A percentile compares a stretch with the other conserved stretches of the same genome.
phyloP scores from a whole-genome alignment of 495 filamentous ascomycete genomes.

The Echria macrotheca region DNA sequence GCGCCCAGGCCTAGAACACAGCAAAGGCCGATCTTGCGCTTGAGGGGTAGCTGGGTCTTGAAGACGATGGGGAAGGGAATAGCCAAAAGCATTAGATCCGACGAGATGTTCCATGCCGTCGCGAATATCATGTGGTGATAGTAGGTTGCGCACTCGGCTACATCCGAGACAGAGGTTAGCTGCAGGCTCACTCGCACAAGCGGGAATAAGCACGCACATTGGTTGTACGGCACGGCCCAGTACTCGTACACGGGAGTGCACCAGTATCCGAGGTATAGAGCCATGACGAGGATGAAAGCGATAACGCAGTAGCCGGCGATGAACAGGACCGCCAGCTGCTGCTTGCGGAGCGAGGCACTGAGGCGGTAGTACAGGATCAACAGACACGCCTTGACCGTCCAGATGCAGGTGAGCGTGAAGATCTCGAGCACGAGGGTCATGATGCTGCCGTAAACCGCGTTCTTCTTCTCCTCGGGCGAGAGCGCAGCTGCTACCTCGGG shows the following conservation, averaged over 20 bases:
- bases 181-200: no score
- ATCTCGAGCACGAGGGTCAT: conserved; percentile 45
- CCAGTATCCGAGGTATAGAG: conserved; percentile 39
- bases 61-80: conserved; percentile 41
- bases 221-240: conserved; percentile 10
- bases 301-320: conserved; percentile 26
- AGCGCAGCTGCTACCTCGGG: conserved; percentile 33
- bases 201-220: no score
- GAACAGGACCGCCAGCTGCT: conserved; percentile 30
- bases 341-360: conserved; percentile 22
- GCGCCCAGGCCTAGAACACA: conserved; percentile 41
- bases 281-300: conserved; percentile 36
- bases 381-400: conserved; percentile 47
- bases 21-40: conserved; percentile 35
- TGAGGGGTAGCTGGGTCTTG: conserved; percentile 30
- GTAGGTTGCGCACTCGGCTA: conserved; percentile 42
- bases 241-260: conserved; percentile 25
- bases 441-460: conserved; percentile 41
- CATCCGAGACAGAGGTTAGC: no score
- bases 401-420: conserved; percentile 46
- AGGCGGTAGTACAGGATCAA: conserved; percentile 46
- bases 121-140: conserved; percentile 43
- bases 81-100: conserved; percentile 42
- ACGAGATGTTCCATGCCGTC: conserved; percentile 45
- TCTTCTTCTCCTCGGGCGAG: conserved; percentile 31